Evolutionary conservation across 352 stramenopile genomes (phyloP).

Genomic region (Globisporangium canariense): DNA sequence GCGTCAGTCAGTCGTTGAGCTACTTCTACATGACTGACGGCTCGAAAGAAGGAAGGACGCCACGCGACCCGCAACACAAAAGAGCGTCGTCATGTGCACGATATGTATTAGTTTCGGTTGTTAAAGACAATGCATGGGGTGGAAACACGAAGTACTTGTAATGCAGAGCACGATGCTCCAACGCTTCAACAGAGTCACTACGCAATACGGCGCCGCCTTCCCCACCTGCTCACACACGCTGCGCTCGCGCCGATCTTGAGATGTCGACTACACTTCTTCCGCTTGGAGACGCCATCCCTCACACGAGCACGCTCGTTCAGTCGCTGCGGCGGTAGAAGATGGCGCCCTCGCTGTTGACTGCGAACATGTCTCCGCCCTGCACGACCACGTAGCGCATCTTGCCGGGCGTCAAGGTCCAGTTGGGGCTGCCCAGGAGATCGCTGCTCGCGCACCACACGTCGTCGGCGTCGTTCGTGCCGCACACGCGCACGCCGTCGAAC

Average conservation of each 20-base stretch:
- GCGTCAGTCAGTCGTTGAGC: not conserved
- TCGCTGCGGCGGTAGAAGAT: conserved; percentile 11
- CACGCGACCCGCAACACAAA: not conserved
- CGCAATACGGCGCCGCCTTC: not conserved
- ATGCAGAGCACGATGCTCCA: not conserved
- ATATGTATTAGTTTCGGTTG: not conserved
- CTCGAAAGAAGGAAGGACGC: not conserved
- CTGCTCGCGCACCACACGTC: conserved; percentile 16
- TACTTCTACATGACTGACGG: not conserved
- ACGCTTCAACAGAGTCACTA: not conserved
- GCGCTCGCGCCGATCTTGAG: not conserved
- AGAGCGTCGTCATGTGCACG: not conserved
- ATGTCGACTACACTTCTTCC: not conserved
- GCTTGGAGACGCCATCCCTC: not conserved
- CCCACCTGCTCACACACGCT: not conserved
- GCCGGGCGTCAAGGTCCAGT: conserved; percentile 12
- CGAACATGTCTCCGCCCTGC: conserved; percentile 19
- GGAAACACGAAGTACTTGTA: not conserved
- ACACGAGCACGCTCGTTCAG: conserved; percentile 2
- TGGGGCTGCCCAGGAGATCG: conserved; percentile 7
- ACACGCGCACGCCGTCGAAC: conserved; percentile 20
- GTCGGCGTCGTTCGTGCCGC: conserved; percentile 14
- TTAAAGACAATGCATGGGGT: not conserved
- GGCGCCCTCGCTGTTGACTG: not conserved
- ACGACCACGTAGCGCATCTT: conserved; percentile 10